These are phyloP conservation scores for Pyrus bretschneideri DNA, from an alignment of 306 rosid genomes.

Conservation along the genomic window DNA sequence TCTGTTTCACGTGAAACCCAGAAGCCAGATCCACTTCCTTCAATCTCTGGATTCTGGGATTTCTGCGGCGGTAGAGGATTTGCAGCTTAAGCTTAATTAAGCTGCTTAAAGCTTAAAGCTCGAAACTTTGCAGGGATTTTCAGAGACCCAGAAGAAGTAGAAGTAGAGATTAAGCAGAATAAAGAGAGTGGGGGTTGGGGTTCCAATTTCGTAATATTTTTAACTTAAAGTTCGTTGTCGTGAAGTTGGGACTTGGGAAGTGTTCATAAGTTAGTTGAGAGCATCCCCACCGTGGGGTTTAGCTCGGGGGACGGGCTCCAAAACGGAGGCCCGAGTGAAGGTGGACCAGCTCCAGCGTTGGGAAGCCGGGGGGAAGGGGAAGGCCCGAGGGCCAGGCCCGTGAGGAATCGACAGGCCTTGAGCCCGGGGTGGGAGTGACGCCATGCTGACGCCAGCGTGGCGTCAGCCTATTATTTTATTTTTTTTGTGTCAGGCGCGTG, in stretches of 20 bases:
- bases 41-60: conserved; percentile 3
- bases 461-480: too few species aligned
- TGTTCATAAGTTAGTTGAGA: conserved; percentile 15
- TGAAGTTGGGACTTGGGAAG: conserved; percentile 17
- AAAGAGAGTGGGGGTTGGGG: conserved; percentile 6
- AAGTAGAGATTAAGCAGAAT: background rate
- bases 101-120: background rate
- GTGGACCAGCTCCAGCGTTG: too few species aligned
- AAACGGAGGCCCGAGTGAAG: too few species aligned
- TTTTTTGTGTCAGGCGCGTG: too few species aligned
- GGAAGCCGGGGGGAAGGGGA: too few species aligned
- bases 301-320: too few species aligned
- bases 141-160: background rate
- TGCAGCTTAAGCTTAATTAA: conserved; percentile 7
- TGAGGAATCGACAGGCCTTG: too few species aligned
- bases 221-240: conserved; percentile 15
- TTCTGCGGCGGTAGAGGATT: background rate
- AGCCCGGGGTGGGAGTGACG: too few species aligned
- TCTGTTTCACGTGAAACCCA: conserved; percentile 12
- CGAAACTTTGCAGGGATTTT: background rate
- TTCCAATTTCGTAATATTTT: background rate
- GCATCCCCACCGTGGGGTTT: too few species aligned
- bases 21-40: conserved; percentile 40
- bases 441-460: too few species aligned
- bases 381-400: too few species aligned